Percentiles rank a stretch among this genome's conserved stretches.
Evolutionary conservation across 2,329 filamentous ascomycete species (phyloP).

Genomic region (Coniella lustricola): DNA sequence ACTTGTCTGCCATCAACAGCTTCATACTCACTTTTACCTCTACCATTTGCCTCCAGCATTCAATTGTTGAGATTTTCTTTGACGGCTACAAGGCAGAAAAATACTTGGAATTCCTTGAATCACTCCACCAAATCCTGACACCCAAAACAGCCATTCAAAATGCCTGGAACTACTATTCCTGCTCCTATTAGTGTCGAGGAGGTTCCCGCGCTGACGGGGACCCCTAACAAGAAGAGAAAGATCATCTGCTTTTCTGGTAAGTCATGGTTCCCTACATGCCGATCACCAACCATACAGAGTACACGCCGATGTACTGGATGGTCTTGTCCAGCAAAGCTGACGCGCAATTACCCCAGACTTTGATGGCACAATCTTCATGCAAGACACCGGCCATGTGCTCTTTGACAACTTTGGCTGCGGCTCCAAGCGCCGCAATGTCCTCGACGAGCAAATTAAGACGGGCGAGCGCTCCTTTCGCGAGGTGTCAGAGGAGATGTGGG

Average conservation of each 20-base stretch:
- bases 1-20: too few relatives aligned
- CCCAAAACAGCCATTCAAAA: too few relatives aligned
- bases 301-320: too few relatives aligned
- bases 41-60: too few relatives aligned
- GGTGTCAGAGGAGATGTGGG: conserved; percentile 68
- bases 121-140: too few relatives aligned
- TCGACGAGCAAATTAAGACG: conserved; percentile 57
- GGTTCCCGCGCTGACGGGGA: conserved; percentile 21
- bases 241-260: conserved; percentile 53
- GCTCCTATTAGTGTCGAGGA: conserved; percentile 25
- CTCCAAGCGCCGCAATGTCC: conserved; percentile 42
- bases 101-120: too few relatives aligned
- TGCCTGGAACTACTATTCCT: conserved; percentile 32
- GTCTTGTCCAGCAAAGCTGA: neutral
- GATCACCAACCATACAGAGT: too few relatives aligned
- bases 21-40: too few relatives aligned
- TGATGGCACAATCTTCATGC: conserved; percentile 66
- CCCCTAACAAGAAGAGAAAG: conserved; percentile 41
- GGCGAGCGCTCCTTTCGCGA: conserved; percentile 62
- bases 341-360: conserved; percentile 47
- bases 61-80: too few relatives aligned
- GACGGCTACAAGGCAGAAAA: too few relatives aligned
- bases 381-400: conserved; percentile 63
- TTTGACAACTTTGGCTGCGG: conserved; percentile 62
- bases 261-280: conserved; percentile 7